These are phyloP conservation scores for Yamadazyma trypodendri DNA, from an alignment of 1,139 yeast species.

Conservation along the genomic window DNA sequence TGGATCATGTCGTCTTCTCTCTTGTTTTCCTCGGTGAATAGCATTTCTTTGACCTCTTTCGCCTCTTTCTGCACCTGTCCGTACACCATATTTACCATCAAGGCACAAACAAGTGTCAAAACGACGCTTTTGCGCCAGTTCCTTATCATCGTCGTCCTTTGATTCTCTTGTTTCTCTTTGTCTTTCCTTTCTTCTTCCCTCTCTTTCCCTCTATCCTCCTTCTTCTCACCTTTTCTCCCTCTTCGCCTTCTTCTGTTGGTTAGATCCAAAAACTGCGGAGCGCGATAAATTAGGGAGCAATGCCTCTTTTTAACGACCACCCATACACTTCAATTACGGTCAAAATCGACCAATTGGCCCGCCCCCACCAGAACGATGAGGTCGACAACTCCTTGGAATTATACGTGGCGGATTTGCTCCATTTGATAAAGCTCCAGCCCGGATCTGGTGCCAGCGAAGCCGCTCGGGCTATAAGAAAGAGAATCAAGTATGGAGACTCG, in stretches of 20 bases:
- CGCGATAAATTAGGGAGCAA: slow-evolving; percentile 16
- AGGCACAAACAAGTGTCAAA: too few relatives aligned
- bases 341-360: slow-evolving; percentile 42
- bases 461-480: slow-evolving; percentile 86
- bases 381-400: slow-evolving; percentile 37
- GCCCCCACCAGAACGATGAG: slow-evolving; percentile 32
- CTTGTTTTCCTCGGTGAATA: neutral
- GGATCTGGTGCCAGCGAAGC: slow-evolving; percentile 66
- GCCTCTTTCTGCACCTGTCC: too few relatives aligned
- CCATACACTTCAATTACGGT: slow-evolving; percentile 44
- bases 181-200: neutral
- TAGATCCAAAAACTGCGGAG: neutral
- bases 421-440: slow-evolving; percentile 40
- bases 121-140: too few relatives aligned
- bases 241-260: neutral
- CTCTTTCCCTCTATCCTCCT: neutral
- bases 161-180: neutral
- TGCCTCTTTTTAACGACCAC: slow-evolving; percentile 46
- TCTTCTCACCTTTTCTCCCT: neutral
- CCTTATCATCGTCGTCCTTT: neutral
- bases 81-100: too few relatives aligned
- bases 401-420: slow-evolving; percentile 36
- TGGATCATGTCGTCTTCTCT: neutral
- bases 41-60: neutral
- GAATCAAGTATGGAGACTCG: slow-evolving; percentile 75